Evolutionary conservation across 257 asterid species (phyloP), one percentile per base, ranked within the genome.

Genomic region (Linderniella brevidens): DNA sequence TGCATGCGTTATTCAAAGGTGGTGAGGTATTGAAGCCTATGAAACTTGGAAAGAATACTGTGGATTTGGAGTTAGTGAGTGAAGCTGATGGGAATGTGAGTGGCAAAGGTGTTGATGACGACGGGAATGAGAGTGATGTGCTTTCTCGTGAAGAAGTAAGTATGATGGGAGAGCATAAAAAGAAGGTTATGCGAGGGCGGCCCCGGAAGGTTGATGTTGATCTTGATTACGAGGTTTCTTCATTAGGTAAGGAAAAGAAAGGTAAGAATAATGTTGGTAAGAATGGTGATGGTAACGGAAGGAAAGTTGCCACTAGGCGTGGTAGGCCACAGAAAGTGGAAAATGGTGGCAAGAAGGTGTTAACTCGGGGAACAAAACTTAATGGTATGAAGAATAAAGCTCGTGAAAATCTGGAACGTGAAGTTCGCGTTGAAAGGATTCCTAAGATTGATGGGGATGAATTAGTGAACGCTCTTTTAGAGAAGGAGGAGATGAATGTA

Each of bases 1-100:
- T 56, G 48, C 70, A 50, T 50, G 74, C 64, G 14, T 42, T 48
- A 16, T 60, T 79, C 35, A 61, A 45, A 13, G 53, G 44, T 9
- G 87, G 78, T n/a, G 65, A 92, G 74, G 86, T 80, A 67, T 68
- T 83, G 75, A 69, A 93, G 69, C 80, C 97, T 10, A 69, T 77
- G 64, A 70, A 80, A 7, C 62, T 66, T 58, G 73, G 61, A 13
- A 62, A 48, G 64, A 61, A 60, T 56, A 72, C 65, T 37, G 73
- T 68, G 37, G 79, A n/a, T n/a, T n/a, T n/a, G n/a, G n/a, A n/a
- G n/a, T n/a, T n/a, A n/a, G n/a, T n/a, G n/a, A n/a, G n/a, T n/a
- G n/a, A n/a, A n/a, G n/a, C n/a, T n/a, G n/a, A n/a, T n/a, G n/a
- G n/a, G n/a, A n/a, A n/a, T n/a, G n/a, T n/a, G n/a, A n/a, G n/a